These are phyloP conservation scores for Coniferiporia weirii DNA, from an alignment of 1,284 basidiomycete species.

Conservation along the genomic window DNA sequence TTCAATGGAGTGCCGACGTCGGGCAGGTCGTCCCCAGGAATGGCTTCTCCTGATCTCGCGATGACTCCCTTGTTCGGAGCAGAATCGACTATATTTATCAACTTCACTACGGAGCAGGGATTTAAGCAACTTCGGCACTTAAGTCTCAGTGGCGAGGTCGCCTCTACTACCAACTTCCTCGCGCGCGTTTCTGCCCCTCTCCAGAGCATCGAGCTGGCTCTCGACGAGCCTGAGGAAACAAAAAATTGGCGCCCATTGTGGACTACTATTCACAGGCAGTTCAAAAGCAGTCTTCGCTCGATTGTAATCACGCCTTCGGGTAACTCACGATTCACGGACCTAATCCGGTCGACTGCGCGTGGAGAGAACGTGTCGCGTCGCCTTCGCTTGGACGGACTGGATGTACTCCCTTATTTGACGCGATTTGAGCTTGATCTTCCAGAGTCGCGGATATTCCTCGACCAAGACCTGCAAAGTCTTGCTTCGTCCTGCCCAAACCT, in stretches of 20 bases:
- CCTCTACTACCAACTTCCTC: constrained; percentile 64
- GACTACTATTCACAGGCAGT: constrained; percentile 53
- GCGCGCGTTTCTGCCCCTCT: constrained; percentile 58
- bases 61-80: constrained; percentile 65
- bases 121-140: constrained; percentile 56
- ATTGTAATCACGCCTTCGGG: constrained; percentile 56
- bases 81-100: constrained; percentile 31
- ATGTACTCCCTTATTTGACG: constrained; percentile 41
- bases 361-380: constrained; percentile 43
- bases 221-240: constrained; percentile 69
- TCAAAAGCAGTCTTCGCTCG: constrained; percentile 51
- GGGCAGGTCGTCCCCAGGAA: constrained; percentile 49
- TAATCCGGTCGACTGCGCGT: constrained; percentile 59
- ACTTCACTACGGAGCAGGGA: constrained; percentile 29
- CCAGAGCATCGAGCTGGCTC: constrained; percentile 58
- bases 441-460: constrained; percentile 59
- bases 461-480: constrained; percentile 51
- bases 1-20: constrained; percentile 51
- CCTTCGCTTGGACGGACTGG: constrained; percentile 56
- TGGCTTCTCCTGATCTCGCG: constrained; percentile 59
- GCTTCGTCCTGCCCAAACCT: constrained; percentile 59
- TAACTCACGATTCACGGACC: constrained; percentile 59
- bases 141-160: constrained; percentile 61
- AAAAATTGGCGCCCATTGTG: constrained; percentile 70
- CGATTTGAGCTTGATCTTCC: constrained; percentile 71